Percentiles rank a stretch among this genome's conserved stretches.
These are phyloP conservation scores for Beauveria scarabaeidicola DNA, from an alignment of 2,329 filamentous ascomycete genomes.

Conservation along the genomic window DNA sequence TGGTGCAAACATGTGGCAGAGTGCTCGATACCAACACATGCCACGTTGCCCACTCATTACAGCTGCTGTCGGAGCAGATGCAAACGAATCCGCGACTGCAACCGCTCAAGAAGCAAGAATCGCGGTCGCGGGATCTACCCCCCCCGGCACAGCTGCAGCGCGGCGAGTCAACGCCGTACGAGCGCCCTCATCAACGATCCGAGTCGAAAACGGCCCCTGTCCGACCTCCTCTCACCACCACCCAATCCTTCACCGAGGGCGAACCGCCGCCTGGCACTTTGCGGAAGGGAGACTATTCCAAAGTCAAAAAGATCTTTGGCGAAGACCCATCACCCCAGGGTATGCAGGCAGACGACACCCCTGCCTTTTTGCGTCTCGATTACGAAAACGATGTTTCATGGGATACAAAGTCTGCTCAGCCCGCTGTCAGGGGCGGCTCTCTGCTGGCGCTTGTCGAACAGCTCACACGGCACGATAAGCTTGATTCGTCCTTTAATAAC, in stretches of 20 bases:
- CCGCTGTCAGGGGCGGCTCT: conserved; percentile 80
- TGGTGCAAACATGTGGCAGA: conserved; percentile 67
- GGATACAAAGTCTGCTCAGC: conserved; percentile 69
- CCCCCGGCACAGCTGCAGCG: conserved; percentile 47
- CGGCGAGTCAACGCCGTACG: conserved; percentile 49
- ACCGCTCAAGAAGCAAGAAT: conserved; percentile 28
- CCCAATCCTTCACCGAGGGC: conserved; percentile 59
- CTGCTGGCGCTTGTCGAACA: conserved; percentile 86
- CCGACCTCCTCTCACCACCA: conserved; percentile 40
- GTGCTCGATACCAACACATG: conserved; percentile 80
- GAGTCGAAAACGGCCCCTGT: conserved; percentile 41
- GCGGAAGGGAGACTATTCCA: conserved; percentile 53
- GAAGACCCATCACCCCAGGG: conserved; percentile 49
- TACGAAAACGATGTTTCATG: conserved; percentile 84
- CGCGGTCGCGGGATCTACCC: conserved; percentile 34
- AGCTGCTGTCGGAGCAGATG: conserved; percentile 77
- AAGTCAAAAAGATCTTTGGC: conserved; percentile 58
- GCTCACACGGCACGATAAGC: conserved; percentile 87
- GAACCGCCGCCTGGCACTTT: conserved; percentile 42
- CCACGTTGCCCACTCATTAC: conserved; percentile 79
- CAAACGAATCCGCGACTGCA: conserved; percentile 46
- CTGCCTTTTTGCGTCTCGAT: conserved; percentile 78
- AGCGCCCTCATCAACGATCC: conserved; percentile 45
- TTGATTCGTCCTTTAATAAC: conserved; percentile 93
- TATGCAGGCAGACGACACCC: conserved; percentile 60